Evolutionary conservation across 306 rosid species (phyloP).

Genomic region (Myrica gale): DNA sequence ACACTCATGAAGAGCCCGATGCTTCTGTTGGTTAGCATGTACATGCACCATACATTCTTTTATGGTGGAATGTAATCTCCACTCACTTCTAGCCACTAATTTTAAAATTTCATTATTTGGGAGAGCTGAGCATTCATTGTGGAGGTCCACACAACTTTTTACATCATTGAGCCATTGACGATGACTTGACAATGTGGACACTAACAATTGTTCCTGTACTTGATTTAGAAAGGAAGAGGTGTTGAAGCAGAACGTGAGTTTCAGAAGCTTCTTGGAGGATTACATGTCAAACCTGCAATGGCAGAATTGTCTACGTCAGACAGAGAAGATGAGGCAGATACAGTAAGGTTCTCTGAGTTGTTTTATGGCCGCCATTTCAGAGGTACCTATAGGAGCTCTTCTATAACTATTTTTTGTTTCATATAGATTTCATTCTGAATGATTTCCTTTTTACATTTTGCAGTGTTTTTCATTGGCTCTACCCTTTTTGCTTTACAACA

Average conservation of each 20-base stretch:
- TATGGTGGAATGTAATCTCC: not conserved
- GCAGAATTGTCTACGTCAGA: constrained; percentile 62
- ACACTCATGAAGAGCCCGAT: not conserved
- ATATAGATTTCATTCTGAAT: constrained; percentile 23
- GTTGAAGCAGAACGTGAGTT: constrained; percentile 71
- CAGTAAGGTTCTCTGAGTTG: constrained; percentile 49
- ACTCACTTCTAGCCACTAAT: not conserved
- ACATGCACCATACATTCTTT: not conserved
- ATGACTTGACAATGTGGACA: constrained; percentile 9
- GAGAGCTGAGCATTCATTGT: not conserved
- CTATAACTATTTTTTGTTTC: not conserved
- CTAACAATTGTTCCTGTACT: constrained; percentile 29
- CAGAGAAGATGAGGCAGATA: constrained; percentile 59
- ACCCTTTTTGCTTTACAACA: constrained; percentile 85
- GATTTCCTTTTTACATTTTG: constrained; percentile 52
- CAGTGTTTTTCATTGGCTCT: constrained; percentile 87
- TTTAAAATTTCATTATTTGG: not conserved
- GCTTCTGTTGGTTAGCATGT: not conserved
- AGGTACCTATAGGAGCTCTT: constrained; percentile 38
- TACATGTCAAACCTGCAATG: constrained; percentile 70
- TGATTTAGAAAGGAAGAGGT: constrained; percentile 67
- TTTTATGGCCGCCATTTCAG: constrained; percentile 56
- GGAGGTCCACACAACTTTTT: constrained; percentile 1
- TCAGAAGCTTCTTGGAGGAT: constrained; percentile 71
- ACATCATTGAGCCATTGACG: constrained; percentile 8